phyloP scores from a whole-genome alignment of 2,329 filamentous ascomycete genomes.

The Pseudogymnoascus sp. region DNA sequence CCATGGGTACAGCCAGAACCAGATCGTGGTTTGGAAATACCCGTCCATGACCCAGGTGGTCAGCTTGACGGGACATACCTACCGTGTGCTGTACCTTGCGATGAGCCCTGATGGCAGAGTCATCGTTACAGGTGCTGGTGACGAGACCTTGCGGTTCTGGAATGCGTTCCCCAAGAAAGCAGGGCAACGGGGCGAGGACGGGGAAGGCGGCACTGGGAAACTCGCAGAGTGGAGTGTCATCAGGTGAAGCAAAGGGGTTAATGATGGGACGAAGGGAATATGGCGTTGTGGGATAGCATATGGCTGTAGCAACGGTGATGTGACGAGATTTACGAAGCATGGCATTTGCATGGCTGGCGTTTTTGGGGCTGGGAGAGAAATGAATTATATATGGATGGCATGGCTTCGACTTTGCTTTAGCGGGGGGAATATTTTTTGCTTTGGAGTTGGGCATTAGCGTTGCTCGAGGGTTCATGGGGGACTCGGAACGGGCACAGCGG shows the following conservation, averaged over 20 bases:
- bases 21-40: constrained; percentile 99
- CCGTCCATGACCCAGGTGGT: constrained; percentile 96
- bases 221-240: constrained; percentile 80
- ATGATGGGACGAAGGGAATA: neutral
- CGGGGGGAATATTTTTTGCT: neutral
- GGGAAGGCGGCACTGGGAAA: constrained; percentile 49
- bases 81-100: constrained; percentile 87
- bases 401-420: constrained; percentile 7
- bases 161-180: constrained; percentile 84
- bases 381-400: constrained; percentile 6
- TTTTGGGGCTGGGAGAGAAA: neutral
- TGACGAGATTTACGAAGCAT: constrained; percentile 5
- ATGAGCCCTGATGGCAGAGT: constrained; percentile 95
- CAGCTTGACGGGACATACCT: constrained; percentile 91
- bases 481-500: neutral
- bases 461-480: neutral
- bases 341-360: constrained; percentile 7
- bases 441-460: constrained; percentile 2
- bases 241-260: constrained; percentile 38
- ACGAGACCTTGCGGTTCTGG: constrained; percentile 96
- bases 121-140: constrained; percentile 90
- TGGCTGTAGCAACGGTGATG: constrained; percentile 4
- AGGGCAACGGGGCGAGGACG: constrained; percentile 58
- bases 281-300: constrained; percentile 5
- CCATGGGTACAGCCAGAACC: constrained; percentile 95